Evolutionary conservation across 2,329 filamentous ascomycete species (phyloP).

Genomic region (Diplodia intermedia): DNA sequence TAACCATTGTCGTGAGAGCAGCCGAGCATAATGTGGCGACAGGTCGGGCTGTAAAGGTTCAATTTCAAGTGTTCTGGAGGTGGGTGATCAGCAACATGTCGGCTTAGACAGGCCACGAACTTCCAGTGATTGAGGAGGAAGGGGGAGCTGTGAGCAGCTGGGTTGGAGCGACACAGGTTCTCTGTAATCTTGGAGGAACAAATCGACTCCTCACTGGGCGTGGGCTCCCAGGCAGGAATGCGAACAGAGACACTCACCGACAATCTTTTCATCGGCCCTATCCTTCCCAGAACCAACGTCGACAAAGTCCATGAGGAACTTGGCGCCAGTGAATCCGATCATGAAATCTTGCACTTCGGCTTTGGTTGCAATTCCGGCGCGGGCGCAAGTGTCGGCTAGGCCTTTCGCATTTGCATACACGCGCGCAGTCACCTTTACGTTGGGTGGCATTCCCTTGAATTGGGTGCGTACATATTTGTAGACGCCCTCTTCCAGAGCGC

Average conservation of each 20-base stretch:
- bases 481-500: conserved; percentile 54
- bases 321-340: conserved; percentile 61
- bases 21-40: conserved; percentile 66
- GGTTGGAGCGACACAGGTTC: too few relatives aligned
- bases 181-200: not conserved
- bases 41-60: conserved; percentile 64
- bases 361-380: conserved; percentile 54
- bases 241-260: conserved; percentile 51
- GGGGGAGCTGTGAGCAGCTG: too few relatives aligned
- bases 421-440: conserved; percentile 57
- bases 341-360: conserved; percentile 59
- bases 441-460: conserved; percentile 47
- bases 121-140: too few relatives aligned
- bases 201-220: not conserved
- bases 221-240: not conserved
- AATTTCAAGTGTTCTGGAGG: conserved; percentile 60
- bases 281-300: conserved; percentile 58
- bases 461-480: conserved; percentile 50
- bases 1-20: conserved; percentile 65
- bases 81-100: conserved; percentile 28
- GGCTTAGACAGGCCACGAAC: not conserved
- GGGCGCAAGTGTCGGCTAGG: conserved; percentile 57
- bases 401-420: conserved; percentile 63
- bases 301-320: conserved; percentile 55
- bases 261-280: conserved; percentile 55